Base-by-base conservation (phyloP, 805 yeast species). In the Wickerhamomyces kurtzmanii region DNA sequence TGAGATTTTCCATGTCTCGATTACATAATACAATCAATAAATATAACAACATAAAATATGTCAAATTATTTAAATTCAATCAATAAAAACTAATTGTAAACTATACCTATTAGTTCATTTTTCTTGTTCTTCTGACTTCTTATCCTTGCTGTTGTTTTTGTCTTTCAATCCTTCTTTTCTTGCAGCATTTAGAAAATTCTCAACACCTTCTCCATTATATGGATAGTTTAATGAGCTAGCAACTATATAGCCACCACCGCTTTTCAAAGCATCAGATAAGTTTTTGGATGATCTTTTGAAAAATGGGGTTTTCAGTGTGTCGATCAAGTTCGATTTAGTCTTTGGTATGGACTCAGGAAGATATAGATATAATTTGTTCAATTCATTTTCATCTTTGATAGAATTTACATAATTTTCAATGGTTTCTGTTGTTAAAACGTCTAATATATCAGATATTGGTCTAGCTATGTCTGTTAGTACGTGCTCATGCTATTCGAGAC, bases 151-250 rank as follows among this genome's bases (percentile, higher is more conserved):
- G 23, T 22, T 9, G n/a, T 36, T 30, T 8, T 28, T 26, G 20
- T 34, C 42, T 21, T 40, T 37, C 24, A 40, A 37, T 16, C 48
- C 43, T 31, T 40, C 22, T 28, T 48, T 42, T 29, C 70, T 51
- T 8, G 64, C 45, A 5, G 70, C 71, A 12, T 45, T 39, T 36
- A 73, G 45, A 33, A 69, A 71, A 10, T 64, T 64, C 20, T 57
- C 65, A 20, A 71, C 48, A 1, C 79, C 79, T 43, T 73, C 79
- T 8, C 77, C 78, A 8, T 46, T 29, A 37, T 73, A 73, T 5
- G 54, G 61, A 38, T 55, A 55, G n/a, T 63, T 66, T 23, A 71
- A 53, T 22, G 68, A 58, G 31, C 55, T 59, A 18, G 78, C 53
- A 22, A 74, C 57, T 23, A 71, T 37, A 33, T 51, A 56, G 5